phyloP scores from a whole-genome alignment of 805 yeast species.

The Saturnispora sanitii region DNA sequence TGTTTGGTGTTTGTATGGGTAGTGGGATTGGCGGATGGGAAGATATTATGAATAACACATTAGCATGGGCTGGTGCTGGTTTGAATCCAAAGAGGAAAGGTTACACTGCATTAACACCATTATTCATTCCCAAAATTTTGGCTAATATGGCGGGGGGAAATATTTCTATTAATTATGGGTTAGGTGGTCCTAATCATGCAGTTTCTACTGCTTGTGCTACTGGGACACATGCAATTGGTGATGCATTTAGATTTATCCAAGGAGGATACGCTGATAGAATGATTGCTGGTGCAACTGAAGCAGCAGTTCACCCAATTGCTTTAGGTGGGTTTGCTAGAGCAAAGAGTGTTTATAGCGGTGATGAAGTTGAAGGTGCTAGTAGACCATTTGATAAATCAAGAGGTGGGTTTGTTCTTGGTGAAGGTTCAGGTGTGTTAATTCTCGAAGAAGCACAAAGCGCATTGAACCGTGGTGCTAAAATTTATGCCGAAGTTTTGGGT shows the following conservation, averaged over 20 bases:
- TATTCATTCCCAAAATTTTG: slow-evolving; percentile 74
- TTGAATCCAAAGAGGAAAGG: slow-evolving; percentile 30
- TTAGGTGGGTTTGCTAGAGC: slow-evolving; percentile 89
- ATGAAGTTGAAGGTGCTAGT: slow-evolving; percentile 56
- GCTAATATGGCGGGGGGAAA: slow-evolving; percentile 94
- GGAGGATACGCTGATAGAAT: slow-evolving; percentile 78
- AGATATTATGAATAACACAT: slow-evolving; percentile 57
- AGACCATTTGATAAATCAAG: slow-evolving; percentile 79
- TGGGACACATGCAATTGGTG: slow-evolving; percentile 89
- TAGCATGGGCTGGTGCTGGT: slow-evolving; percentile 29
- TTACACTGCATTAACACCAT: slow-evolving; percentile 68
- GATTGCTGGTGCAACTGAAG: slow-evolving; percentile 93
- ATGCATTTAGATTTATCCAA: slow-evolving; percentile 71
- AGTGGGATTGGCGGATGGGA: slow-evolving; percentile 86
- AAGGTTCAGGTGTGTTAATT: slow-evolving; percentile 79
- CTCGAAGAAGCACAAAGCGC: slow-evolving; percentile 79
- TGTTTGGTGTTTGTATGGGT: slow-evolving; percentile 77
- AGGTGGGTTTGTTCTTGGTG: slow-evolving; percentile 86
- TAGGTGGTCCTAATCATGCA: slow-evolving; percentile 80
- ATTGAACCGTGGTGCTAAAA: slow-evolving; percentile 44
- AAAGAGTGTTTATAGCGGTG: slow-evolving; percentile 50
- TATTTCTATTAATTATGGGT: slow-evolving; percentile 65
- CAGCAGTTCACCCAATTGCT: slow-evolving; percentile 76
- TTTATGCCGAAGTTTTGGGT: slow-evolving; percentile 77
- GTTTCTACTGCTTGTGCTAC: slow-evolving; percentile 96